phyloP scores from a whole-genome alignment of 768 basidiomycete species.

The Phaeotremella fagi region DNA sequence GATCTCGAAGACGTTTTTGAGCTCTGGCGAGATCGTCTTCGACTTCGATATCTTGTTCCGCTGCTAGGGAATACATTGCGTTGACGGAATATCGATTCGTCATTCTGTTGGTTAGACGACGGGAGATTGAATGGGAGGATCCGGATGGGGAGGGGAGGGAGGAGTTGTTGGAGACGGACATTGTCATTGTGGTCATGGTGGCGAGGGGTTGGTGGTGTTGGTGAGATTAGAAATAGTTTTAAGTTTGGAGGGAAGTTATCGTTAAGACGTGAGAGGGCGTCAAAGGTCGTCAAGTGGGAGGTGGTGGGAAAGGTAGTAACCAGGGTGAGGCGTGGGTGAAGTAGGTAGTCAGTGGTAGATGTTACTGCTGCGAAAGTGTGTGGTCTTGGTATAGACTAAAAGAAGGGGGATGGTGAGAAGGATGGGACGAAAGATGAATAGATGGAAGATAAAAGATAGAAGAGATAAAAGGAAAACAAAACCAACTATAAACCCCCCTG shows the following conservation, averaged over 20 bases:
- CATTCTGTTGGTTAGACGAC: slow-evolving; percentile 62
- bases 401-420: too few species aligned
- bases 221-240: too few species aligned
- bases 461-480: too few species aligned
- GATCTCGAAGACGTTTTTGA: slow-evolving; percentile 91
- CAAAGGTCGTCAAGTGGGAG: neutral
- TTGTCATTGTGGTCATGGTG: slow-evolving; percentile 19
- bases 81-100: slow-evolving; percentile 96
- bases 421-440: too few species aligned
- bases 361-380: too few species aligned
- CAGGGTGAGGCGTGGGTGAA: too few species aligned
- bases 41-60: slow-evolving; percentile 96
- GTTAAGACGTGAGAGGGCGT: neutral
- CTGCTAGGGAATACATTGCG: slow-evolving; percentile 93
- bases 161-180: slow-evolving; percentile 7
- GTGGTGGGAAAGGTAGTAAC: neutral
- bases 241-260: neutral
- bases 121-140: slow-evolving; percentile 12
- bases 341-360: too few species aligned
- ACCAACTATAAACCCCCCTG: too few species aligned
- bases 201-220: neutral
- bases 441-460: too few species aligned
- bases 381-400: too few species aligned
- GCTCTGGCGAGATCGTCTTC: slow-evolving; percentile 97
- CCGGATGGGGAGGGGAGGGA: slow-evolving; percentile 13